These are phyloP conservation scores for Cylindrotheca fusiformis DNA, from an alignment of 108 stramenopile species.

Conservation along the genomic window DNA sequence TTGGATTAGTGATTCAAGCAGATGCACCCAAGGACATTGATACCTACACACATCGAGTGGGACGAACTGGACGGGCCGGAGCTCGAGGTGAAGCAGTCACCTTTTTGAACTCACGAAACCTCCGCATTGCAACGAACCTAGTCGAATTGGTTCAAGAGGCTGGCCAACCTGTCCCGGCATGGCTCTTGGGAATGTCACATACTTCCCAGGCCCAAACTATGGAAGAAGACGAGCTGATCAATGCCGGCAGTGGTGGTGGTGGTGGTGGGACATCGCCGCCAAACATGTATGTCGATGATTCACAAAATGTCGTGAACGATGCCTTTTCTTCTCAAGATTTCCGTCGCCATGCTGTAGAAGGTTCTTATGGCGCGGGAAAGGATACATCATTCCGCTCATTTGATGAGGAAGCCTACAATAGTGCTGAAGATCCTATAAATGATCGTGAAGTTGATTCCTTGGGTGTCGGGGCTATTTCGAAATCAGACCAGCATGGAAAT, in stretches of 20 bases:
- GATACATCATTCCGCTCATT: slow-evolving; percentile 28
- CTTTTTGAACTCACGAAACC: slow-evolving; percentile 12
- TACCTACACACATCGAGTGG: slow-evolving; percentile 93
- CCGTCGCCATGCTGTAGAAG: slow-evolving; percentile 24
- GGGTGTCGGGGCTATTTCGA: too few relatives aligned
- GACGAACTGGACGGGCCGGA: slow-evolving; percentile 98
- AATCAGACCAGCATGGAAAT: too few relatives aligned
- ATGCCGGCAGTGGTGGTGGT: slow-evolving; percentile 3
- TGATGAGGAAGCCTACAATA: slow-evolving; percentile 35
- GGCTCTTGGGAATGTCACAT: slow-evolving; percentile 26
- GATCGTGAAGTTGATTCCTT: too few relatives aligned
- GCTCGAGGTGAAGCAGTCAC: slow-evolving; percentile 23
- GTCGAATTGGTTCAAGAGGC: slow-evolving; percentile 25
- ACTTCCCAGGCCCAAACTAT: slow-evolving; percentile 13
- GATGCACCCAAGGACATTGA: slow-evolving; percentile 80
- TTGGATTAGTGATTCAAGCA: slow-evolving; percentile 87
- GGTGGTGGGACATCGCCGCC: too few relatives aligned
- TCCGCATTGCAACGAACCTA: slow-evolving; percentile 20
- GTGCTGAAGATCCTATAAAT: too few relatives aligned
- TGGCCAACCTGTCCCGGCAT: slow-evolving; percentile 22
- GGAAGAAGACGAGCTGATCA: slow-evolving; percentile 27
- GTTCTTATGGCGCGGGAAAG: slow-evolving; percentile 25
- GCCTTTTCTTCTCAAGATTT: slow-evolving; percentile 33
- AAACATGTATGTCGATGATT: too few relatives aligned
- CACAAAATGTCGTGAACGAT: slow-evolving; percentile 11